Percentiles rank a stretch among this genome's conserved stretches.
Conservation (phyloP, 495 filamentous ascomycete species). For the Parachaetomium inaequale region DNA sequence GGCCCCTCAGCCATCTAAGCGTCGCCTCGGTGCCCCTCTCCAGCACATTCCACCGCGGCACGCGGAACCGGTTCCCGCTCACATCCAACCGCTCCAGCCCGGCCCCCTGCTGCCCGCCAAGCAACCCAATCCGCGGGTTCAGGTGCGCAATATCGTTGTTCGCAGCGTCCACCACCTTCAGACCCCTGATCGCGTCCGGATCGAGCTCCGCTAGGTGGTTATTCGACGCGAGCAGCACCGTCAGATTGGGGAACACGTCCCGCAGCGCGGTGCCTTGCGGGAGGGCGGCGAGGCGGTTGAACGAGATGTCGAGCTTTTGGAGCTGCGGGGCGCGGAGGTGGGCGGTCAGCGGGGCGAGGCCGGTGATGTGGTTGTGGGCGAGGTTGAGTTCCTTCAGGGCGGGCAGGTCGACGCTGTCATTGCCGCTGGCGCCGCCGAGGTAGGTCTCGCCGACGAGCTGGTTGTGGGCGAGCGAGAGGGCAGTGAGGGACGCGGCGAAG, state of each 20-base stretch:
- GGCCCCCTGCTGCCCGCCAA: constrained; percentile 48
- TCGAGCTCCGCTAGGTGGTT: constrained; percentile 70
- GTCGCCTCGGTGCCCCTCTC: constrained; percentile 84
- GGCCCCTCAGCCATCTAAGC: constrained; percentile 76
- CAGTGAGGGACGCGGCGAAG: constrained; percentile 64
- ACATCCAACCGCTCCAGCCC: constrained; percentile 58
- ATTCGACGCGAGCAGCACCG: constrained; percentile 65
- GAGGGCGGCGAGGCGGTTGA: constrained; percentile 69
- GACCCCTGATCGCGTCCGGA: constrained; percentile 68
- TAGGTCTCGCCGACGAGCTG: constrained; percentile 59
- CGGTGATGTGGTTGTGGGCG: constrained; percentile 62
- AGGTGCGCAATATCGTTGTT: constrained; percentile 79
- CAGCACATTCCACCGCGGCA: constrained; percentile 81
- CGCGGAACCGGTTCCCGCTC: constrained; percentile 75
- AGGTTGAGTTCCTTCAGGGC: constrained; percentile 72
- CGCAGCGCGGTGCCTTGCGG: constrained; percentile 51
- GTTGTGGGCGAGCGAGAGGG: constrained; percentile 78
- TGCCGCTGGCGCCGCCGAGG: constrained; percentile 38
- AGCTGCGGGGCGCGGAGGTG: constrained; percentile 68
- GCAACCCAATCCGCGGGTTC: constrained; percentile 71
- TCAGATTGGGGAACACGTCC: constrained; percentile 61
- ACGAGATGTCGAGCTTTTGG: constrained; percentile 70
- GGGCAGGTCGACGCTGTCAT: constrained; percentile 62
- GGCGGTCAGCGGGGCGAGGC: constrained; percentile 57
- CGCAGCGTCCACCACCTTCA: constrained; percentile 70